A percentile compares a stretch with the other conserved stretches of the same genome.
These are phyloP conservation scores for Mortierella sp. DNA, from an alignment of 371 early-diverging fungal genomes.

Conservation along the genomic window DNA sequence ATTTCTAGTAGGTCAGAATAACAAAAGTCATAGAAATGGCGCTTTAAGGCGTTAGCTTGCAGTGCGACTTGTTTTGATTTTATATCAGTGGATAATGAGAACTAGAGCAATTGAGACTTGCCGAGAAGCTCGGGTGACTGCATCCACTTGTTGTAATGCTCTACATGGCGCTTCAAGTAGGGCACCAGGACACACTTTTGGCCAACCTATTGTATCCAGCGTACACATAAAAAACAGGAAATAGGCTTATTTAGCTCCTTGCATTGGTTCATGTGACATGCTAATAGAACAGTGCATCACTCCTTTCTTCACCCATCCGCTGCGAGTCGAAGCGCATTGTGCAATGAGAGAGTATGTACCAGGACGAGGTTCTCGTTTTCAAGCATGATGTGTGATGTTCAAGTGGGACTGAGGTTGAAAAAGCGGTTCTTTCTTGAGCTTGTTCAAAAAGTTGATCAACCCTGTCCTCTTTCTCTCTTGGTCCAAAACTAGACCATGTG, in stretches of 20 bases:
- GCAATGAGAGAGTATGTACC: background rate
- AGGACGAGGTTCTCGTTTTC: background rate
- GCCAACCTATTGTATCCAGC: slow-evolving; percentile 66
- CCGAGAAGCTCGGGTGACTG: slow-evolving; percentile 87
- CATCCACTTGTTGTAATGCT: slow-evolving; percentile 96
- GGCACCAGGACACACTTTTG: slow-evolving; percentile 84
- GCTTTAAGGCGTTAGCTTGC: background rate
- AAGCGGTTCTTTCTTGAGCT: background rate
- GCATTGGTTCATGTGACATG: background rate
- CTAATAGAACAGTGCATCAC: background rate
- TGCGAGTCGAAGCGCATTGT: background rate
- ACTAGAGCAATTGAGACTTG: slow-evolving; percentile 21
- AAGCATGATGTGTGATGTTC: slow-evolving; percentile 4
- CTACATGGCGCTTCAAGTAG: slow-evolving; percentile 89
- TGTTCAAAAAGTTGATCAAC: background rate
- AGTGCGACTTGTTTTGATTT: background rate
- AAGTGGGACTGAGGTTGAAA: background rate
- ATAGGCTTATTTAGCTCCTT: background rate
- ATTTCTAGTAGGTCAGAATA: slow-evolving; percentile 70
- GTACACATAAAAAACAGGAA: slow-evolving; percentile 18
- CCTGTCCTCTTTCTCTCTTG: background rate
- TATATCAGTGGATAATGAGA: background rate
- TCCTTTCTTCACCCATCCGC: background rate
- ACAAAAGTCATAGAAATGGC: background rate
- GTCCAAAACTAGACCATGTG: background rate